These are phyloP conservation scores for Aspergillus hiratsukae DNA, from an alignment of 2,329 filamentous ascomycete genomes.

Conservation along the genomic window DNA sequence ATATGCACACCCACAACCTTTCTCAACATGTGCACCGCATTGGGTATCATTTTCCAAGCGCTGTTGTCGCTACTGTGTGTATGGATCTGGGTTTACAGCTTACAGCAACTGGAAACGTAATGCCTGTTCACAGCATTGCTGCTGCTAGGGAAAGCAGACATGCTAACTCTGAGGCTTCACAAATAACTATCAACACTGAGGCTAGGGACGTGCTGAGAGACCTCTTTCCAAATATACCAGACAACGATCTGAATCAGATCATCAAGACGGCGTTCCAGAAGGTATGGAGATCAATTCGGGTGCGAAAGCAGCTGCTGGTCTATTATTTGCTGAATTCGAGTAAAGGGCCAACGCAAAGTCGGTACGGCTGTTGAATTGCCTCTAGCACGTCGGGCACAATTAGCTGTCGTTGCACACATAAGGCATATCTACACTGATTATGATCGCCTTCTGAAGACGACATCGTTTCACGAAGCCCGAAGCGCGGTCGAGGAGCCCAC, in stretches of 20 bases:
- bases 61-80: slow-evolving; percentile 56
- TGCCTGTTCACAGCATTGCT: slow-evolving; percentile 31
- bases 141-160: slow-evolving; percentile 20
- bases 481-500: slow-evolving; percentile 51
- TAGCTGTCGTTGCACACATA: slow-evolving; percentile 60
- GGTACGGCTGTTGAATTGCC: slow-evolving; percentile 53
- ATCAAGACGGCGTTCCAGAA: slow-evolving; percentile 58
- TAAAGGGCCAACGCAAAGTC: slow-evolving; percentile 52
- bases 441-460: slow-evolving; percentile 52
- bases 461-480: slow-evolving; percentile 53
- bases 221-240: slow-evolving; percentile 60
- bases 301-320: not conserved
- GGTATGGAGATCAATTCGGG: slow-evolving; percentile 33
- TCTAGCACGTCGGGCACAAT: slow-evolving; percentile 54
- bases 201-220: slow-evolving; percentile 57
- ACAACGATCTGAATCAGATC: slow-evolving; percentile 54
- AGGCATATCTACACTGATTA: slow-evolving; percentile 61
- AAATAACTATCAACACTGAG: slow-evolving; percentile 51
- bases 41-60: slow-evolving; percentile 59
- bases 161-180: slow-evolving; percentile 30
- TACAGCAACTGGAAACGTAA: slow-evolving; percentile 45
- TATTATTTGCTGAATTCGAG: slow-evolving; percentile 17
- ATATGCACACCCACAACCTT: slow-evolving; percentile 48
- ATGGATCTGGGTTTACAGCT: slow-evolving; percentile 44
- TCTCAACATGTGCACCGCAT: slow-evolving; percentile 59